Evolutionary conservation across 1,139 yeast species (phyloP).

Genomic region (Zygotorulaspora mrakii): DNA sequence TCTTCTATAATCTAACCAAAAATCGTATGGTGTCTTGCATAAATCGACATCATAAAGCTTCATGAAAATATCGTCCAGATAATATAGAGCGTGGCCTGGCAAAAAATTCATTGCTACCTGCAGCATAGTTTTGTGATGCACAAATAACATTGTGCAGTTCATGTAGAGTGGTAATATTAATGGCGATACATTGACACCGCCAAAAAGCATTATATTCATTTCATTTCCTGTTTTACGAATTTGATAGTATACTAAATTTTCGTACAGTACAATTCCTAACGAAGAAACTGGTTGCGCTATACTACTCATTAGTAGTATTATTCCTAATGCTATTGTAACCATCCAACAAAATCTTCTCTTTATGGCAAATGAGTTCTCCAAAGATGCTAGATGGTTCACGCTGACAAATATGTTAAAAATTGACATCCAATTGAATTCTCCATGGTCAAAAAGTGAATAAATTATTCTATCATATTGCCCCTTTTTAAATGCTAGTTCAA

Average conservation of each 20-base stretch:
- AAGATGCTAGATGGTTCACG: constrained; percentile 24
- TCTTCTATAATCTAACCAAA: constrained; percentile 17
- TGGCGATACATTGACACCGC: constrained; percentile 24
- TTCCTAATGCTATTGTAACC: constrained; percentile 16
- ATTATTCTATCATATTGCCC: constrained; percentile 32
- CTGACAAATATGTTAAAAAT: constrained; percentile 26
- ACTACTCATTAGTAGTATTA: constrained; percentile 24
- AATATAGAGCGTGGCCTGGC: constrained; percentile 32
- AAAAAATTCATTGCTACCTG: constrained; percentile 29
- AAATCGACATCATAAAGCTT: constrained; percentile 30
- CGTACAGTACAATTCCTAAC: constrained; percentile 28
- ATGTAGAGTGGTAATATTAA: constrained; percentile 25
- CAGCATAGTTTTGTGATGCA: constrained; percentile 17
- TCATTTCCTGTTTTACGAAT: constrained; percentile 25
- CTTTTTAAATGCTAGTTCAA: constrained; percentile 32
- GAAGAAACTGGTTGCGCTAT: constrained; percentile 31
- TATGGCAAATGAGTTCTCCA: constrained; percentile 29
- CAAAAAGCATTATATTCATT: constrained; percentile 22
- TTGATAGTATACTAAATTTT: constrained; percentile 30
- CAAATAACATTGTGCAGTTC: constrained; percentile 23
- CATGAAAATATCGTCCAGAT: constrained; percentile 27
- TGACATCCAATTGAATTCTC: constrained; percentile 26
- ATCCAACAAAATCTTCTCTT: constrained; percentile 31
- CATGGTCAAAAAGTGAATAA: constrained; percentile 32
- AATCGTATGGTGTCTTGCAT: constrained; percentile 30